Evolutionary conservation across 139 green algal genomes (phyloP).

Genomic region (Chlamydomonas sphaeroides): DNA sequence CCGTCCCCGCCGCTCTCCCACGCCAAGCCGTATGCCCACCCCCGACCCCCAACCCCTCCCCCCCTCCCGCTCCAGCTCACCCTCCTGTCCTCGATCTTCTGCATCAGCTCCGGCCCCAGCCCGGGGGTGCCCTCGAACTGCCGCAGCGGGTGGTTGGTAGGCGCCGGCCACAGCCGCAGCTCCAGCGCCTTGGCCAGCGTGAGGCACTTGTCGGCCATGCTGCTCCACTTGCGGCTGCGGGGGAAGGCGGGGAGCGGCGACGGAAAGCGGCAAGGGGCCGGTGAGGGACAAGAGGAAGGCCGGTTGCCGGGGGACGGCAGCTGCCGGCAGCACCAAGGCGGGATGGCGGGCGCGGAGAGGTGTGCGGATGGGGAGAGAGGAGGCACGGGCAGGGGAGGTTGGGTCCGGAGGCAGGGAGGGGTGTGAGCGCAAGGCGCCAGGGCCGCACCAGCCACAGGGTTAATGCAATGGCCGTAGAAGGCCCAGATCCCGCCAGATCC

Average conservation of each 20-base stretch:
- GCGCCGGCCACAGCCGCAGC: constrained; percentile 85
- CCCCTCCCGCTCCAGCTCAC: not conserved
- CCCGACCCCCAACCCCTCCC: not conserved
- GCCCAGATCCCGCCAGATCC: too few relatives aligned
- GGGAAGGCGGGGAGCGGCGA: not conserved
- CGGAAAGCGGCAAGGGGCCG: not conserved
- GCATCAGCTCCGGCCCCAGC: constrained; percentile 80
- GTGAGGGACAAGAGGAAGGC: not conserved
- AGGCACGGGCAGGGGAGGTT: not conserved
- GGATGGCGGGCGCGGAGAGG: too few relatives aligned
- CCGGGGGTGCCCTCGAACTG: constrained; percentile 78
- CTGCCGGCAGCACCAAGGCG: too few relatives aligned
- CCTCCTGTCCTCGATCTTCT: constrained; percentile 65
- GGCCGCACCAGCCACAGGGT: too few relatives aligned
- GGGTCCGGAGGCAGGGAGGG: not conserved
- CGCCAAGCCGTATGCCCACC: too few relatives aligned
- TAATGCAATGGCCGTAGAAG: too few relatives aligned
- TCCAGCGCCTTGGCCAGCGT: constrained; percentile 76
- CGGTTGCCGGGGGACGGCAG: too few relatives aligned
- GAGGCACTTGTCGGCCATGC: constrained; percentile 44
- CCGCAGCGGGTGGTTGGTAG: constrained; percentile 86
- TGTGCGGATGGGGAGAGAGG: not conserved
- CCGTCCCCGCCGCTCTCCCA: too few relatives aligned
- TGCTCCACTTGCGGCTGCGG: constrained; percentile 54
- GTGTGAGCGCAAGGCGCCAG: too few relatives aligned